These are phyloP conservation scores for Huntiella moniliformis DNA, from an alignment of 2,329 filamentous ascomycete genomes.

Conservation along the genomic window DNA sequence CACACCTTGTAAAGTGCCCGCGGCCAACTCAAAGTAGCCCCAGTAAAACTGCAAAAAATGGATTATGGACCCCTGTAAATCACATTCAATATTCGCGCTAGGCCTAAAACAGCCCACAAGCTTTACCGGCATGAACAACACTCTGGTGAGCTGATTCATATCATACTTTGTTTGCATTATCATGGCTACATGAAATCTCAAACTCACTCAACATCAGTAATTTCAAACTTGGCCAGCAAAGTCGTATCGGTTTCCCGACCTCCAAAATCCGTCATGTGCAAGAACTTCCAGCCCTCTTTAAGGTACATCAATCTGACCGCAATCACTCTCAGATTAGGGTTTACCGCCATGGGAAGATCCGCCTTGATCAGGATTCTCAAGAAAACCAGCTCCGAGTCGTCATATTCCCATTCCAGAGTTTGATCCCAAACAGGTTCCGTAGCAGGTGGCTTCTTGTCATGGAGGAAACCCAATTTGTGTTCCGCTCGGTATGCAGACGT, in stretches of 20 bases:
- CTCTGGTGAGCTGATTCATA: too few relatives aligned
- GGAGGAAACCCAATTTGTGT: slow-evolving; percentile 37
- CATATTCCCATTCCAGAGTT: slow-evolving; percentile 46
- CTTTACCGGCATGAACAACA: too few relatives aligned
- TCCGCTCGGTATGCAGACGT: slow-evolving; percentile 37
- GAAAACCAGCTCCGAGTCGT: slow-evolving; percentile 47
- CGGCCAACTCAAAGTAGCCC: too few relatives aligned
- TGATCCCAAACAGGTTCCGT: slow-evolving; percentile 50
- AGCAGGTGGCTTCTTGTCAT: slow-evolving; percentile 36
- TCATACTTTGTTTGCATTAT: too few relatives aligned
- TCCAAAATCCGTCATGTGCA: slow-evolving; percentile 45
- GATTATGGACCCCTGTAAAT: too few relatives aligned
- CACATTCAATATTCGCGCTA: too few relatives aligned
- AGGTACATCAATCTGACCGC: slow-evolving; percentile 41
- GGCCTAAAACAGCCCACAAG: too few relatives aligned
- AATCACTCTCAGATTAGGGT: slow-evolving; percentile 42
- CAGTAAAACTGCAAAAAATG: too few relatives aligned
- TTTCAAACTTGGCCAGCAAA: slow-evolving; percentile 40
- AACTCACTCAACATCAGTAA: slow-evolving; percentile 22
- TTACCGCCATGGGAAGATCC: slow-evolving; percentile 41
- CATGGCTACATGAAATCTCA: too few relatives aligned
- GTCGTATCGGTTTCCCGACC: slow-evolving; percentile 45
- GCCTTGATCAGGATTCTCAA: slow-evolving; percentile 47
- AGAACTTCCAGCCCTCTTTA: slow-evolving; percentile 39
- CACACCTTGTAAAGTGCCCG: too few relatives aligned